These are phyloP conservation scores for Crepidotus variabilis DNA, from an alignment of 768 basidiomycete species.

Conservation along the genomic window DNA sequence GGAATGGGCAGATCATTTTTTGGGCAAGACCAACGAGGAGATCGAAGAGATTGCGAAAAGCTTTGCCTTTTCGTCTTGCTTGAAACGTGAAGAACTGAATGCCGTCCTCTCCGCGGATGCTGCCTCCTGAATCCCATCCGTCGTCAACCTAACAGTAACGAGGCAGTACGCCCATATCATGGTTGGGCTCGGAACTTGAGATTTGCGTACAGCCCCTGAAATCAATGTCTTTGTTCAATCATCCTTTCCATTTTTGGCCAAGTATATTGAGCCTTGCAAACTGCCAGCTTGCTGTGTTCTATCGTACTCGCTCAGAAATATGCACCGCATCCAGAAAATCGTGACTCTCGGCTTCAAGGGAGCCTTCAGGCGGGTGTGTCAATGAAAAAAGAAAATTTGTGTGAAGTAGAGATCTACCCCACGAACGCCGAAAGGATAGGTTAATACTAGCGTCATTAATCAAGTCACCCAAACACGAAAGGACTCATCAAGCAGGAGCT, in stretches of 20 bases:
- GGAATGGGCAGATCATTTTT: conserved; percentile 73
- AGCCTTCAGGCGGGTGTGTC: too few species aligned
- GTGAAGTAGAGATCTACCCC: too few species aligned
- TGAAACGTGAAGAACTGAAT: conserved; percentile 66
- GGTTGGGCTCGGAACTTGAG: background rate
- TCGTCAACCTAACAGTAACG: background rate
- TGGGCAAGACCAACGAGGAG: conserved; percentile 53
- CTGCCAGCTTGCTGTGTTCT: too few species aligned
- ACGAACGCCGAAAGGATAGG: too few species aligned
- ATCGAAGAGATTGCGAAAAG: conserved; percentile 73
- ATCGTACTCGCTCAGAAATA: too few species aligned
- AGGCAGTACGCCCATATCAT: background rate
- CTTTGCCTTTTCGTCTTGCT: conserved; percentile 69
- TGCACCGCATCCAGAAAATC: too few species aligned
- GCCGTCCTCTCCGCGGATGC: conserved; percentile 40
- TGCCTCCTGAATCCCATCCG: background rate
- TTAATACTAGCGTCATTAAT: too few species aligned
- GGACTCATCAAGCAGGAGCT: too few species aligned
- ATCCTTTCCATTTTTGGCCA: background rate
- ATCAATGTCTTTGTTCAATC: background rate
- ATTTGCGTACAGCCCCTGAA: background rate
- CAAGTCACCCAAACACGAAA: too few species aligned
- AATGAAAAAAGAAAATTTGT: too few species aligned
- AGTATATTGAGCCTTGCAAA: too few species aligned
- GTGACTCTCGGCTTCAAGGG: too few species aligned